A percentile compares a stretch with the other conserved stretches of the same genome.
Evolutionary conservation across 805 yeast genomes (phyloP).

Genomic region (Monosporozyma unispora): DNA sequence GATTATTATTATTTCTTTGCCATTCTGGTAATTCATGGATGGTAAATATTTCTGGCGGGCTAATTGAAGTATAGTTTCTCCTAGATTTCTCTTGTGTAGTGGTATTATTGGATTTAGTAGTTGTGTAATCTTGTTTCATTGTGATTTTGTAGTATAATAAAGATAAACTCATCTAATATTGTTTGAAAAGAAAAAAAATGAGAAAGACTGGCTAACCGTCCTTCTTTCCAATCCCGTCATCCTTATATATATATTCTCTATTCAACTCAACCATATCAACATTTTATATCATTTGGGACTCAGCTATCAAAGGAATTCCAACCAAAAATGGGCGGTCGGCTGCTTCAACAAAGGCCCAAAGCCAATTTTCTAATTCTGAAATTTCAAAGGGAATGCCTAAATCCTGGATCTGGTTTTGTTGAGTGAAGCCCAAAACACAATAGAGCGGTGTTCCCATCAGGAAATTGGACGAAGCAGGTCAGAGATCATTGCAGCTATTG

Average conservation of each 20-base stretch:
- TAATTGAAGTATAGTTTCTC: too few relatives aligned
- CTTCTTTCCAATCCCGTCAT: too few relatives aligned
- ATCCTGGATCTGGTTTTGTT: background rate
- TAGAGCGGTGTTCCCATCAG: background rate
- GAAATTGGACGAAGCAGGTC: background rate
- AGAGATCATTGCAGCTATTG: background rate
- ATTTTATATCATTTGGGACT: too few relatives aligned
- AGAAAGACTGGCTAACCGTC: too few relatives aligned
- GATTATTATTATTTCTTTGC: constrained; percentile 4
- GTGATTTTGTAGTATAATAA: background rate
- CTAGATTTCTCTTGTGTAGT: background rate
- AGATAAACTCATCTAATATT: background rate
- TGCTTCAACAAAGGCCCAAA: too few relatives aligned
- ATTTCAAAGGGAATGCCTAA: too few relatives aligned
- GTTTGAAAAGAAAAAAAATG: too few relatives aligned
- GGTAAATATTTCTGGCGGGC: background rate
- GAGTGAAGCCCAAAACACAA: background rate
- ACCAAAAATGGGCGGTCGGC: too few relatives aligned
- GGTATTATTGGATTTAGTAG: background rate
- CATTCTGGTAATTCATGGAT: constrained; percentile 7
- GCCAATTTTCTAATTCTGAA: too few relatives aligned
- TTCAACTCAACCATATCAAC: too few relatives aligned
- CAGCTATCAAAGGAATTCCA: too few relatives aligned
- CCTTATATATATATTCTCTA: too few relatives aligned
- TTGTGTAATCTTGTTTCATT: background rate